Conservation (phyloP, 2,329 filamentous ascomycete genomes). For the Aspergillus clavatus region DNA sequence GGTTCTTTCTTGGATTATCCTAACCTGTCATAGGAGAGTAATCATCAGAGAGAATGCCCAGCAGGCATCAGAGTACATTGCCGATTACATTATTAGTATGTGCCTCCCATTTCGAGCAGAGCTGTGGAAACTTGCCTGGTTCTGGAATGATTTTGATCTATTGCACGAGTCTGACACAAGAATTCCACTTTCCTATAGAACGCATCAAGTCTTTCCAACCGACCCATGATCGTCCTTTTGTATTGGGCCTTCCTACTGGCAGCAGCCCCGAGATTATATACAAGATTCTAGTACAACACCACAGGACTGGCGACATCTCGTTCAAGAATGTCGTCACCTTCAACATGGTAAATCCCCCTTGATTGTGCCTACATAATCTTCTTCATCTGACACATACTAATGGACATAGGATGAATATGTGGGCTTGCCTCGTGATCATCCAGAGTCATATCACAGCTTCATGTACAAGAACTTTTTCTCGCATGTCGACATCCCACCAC, state of each 20-base stretch:
- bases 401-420: conserved; percentile 71
- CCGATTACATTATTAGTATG: conserved; percentile 72
- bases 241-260: conserved; percentile 77
- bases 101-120: conserved; percentile 3
- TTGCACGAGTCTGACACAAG: not conserved
- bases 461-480: conserved; percentile 94
- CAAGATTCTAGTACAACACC: conserved; percentile 60
- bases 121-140: not conserved
- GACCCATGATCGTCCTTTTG: conserved; percentile 67
- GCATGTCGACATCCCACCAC: conserved; percentile 72
- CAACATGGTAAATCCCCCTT: conserved; percentile 63
- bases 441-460: conserved; percentile 83
- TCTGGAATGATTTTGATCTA: not conserved
- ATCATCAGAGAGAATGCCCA: conserved; percentile 72
- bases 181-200: conserved; percentile 43
- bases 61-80: conserved; percentile 68
- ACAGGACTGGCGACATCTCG: conserved; percentile 57
- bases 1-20: conserved; percentile 7
- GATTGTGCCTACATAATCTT: not conserved
- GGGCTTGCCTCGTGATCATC: conserved; percentile 73
- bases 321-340: conserved; percentile 88
- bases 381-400: conserved; percentile 10
- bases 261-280: conserved; percentile 77
- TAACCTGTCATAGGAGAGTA: conserved; percentile 59
- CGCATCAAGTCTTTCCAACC: conserved; percentile 74